Conservation (phyloP, 345 rosid genomes). For the Pseudoturritis turrita region DNA sequence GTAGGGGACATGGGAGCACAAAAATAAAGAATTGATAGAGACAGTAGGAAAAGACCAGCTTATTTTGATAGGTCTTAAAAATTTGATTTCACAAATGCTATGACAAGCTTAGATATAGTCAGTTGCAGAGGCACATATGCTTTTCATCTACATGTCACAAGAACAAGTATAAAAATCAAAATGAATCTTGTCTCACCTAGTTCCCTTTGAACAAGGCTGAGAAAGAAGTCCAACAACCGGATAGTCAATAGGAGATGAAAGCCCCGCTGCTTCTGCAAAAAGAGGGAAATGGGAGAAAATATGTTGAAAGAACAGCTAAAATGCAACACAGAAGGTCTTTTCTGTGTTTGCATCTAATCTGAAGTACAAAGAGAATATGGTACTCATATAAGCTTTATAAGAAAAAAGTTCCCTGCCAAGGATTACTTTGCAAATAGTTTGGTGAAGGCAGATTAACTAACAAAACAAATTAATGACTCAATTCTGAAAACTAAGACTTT, state of each 20-base stretch:
- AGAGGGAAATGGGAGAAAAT: constrained; percentile 16
- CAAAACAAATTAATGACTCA: constrained; percentile 7
- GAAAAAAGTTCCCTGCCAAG: neutral
- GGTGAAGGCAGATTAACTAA: constrained; percentile 17
- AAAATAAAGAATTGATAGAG: neutral
- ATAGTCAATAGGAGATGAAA: constrained; percentile 48
- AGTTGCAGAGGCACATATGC: neutral
- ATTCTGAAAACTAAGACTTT: neutral
- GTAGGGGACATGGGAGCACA: constrained; percentile 3
- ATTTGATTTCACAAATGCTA: constrained; percentile 2
- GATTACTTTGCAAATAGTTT: neutral
- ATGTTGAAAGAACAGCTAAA: constrained; percentile 12
- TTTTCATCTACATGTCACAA: neutral
- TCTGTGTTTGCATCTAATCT: constrained; percentile 9
- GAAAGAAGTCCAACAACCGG: constrained; percentile 78
- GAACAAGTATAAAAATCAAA: neutral
- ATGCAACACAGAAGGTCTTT: constrained; percentile 4
- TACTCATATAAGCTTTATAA: neutral
- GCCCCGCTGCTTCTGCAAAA: constrained; percentile 60
- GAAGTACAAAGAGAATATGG: constrained; percentile 3
- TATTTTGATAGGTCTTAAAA: neutral
- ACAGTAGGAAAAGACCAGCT: neutral
- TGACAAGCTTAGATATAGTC: constrained; percentile 10
- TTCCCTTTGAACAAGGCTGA: constrained; percentile 67
- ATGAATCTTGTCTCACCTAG: constrained; percentile 43